Evolutionary conservation across 345 rosid species (phyloP).

Genomic region (Boechera retrofracta): DNA sequence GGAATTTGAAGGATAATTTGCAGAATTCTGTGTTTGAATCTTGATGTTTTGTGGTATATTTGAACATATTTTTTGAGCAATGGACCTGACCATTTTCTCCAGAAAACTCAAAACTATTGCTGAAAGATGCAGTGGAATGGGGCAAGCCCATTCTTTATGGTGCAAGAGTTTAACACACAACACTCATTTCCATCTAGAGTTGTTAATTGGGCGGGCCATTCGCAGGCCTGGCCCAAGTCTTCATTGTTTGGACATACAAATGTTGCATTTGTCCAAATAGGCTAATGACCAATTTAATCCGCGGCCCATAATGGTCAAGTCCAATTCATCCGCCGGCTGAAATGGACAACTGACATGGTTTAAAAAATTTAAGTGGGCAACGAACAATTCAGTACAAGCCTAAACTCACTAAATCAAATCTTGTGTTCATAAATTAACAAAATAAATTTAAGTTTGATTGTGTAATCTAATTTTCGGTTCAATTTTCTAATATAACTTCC

Average conservation of each 20-base stretch:
- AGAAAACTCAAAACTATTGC: constrained; percentile 33
- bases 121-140: constrained; percentile 44
- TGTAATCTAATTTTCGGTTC: background rate
- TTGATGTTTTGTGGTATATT: background rate
- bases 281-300: too few relatives aligned
- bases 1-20: background rate
- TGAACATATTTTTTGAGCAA: constrained; percentile 32
- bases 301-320: too few relatives aligned
- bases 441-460: background rate
- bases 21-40: constrained; percentile 2
- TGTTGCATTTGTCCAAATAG: too few relatives aligned
- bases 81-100: constrained; percentile 43
- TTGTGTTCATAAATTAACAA: background rate
- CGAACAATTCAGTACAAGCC: too few relatives aligned
- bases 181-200: constrained; percentile 18
- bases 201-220: too few relatives aligned
- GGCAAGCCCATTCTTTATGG: constrained; percentile 36
- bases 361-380: too few relatives aligned
- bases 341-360: too few relatives aligned
- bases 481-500: background rate
- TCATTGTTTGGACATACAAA: too few relatives aligned
- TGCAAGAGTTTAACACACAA: constrained; percentile 34
- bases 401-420: background rate
- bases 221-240: too few relatives aligned
- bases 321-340: too few relatives aligned